Evolutionary conservation across 1,284 basidiomycete genomes (phyloP).

Genomic region (Pyrrhoderma noxium): DNA sequence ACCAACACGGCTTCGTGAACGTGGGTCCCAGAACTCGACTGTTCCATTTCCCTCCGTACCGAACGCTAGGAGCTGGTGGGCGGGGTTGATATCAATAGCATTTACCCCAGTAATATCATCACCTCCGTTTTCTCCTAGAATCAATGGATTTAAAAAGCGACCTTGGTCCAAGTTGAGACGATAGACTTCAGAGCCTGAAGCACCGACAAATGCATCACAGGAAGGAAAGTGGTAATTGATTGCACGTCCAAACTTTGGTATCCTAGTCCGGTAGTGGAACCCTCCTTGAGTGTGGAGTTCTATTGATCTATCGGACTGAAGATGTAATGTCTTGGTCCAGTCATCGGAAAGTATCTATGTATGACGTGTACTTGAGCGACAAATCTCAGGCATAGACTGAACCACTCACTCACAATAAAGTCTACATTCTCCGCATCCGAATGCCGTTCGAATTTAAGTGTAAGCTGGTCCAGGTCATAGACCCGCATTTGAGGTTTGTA

Average conservation of each 20-base stretch:
- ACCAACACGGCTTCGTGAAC: conserved; percentile 76
- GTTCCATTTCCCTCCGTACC: conserved; percentile 80
- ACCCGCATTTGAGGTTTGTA: conserved; percentile 98
- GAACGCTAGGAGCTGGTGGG: conserved; percentile 87
- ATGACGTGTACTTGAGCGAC: conserved; percentile 4
- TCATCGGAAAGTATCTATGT: conserved; percentile 89
- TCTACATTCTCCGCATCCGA: conserved; percentile 97
- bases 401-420: conserved; percentile 74
- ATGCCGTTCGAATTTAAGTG: conserved; percentile 94
- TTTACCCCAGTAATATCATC: conserved; percentile 79
- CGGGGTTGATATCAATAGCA: conserved; percentile 87
- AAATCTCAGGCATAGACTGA: conserved; percentile 4
- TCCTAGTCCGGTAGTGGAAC: conserved; percentile 86
- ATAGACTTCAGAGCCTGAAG: conserved; percentile 81
- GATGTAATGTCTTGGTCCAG: conserved; percentile 98
- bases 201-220: conserved; percentile 73
- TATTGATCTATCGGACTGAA: conserved; percentile 93
- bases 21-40: conserved; percentile 95
- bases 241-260: conserved; percentile 90
- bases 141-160: conserved; percentile 79
- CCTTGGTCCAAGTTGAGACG: conserved; percentile 96
- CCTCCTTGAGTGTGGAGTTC: conserved; percentile 94
- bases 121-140: conserved; percentile 45
- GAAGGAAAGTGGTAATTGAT: conserved; percentile 87
- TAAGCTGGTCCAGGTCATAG: conserved; percentile 91